Evolutionary conservation across 495 filamentous ascomycete species (phyloP).

Genomic region (Tuber aestivum): DNA sequence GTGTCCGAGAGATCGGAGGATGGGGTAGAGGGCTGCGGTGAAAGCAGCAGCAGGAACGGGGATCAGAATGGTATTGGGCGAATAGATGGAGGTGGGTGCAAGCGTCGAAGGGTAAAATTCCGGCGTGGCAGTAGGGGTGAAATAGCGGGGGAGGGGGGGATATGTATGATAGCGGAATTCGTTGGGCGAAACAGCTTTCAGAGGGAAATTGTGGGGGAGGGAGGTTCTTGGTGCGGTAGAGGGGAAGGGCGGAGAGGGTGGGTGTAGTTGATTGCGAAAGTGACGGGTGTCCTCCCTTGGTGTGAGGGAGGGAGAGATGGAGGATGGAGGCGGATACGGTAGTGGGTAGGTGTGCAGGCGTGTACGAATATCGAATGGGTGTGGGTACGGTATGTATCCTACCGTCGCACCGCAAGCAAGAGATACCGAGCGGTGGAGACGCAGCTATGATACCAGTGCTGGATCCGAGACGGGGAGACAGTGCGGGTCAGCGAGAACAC

Average conservation of each 20-base stretch:
- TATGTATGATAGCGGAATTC: conserved; percentile 8
- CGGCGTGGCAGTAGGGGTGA: not conserved
- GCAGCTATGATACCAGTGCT: not conserved
- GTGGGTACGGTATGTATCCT: conserved; percentile 4
- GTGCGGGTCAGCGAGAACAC: not conserved
- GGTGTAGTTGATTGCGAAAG: not conserved
- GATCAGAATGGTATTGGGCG: conserved; percentile 2
- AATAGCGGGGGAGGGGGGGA: conserved; percentile 14
- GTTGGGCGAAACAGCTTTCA: conserved; percentile 24
- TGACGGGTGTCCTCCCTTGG: not conserved
- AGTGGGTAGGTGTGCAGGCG: conserved; percentile 15
- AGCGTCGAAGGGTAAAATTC: not conserved
- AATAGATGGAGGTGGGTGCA: not conserved
- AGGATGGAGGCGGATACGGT: conserved; percentile 14
- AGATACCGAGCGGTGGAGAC: not conserved
- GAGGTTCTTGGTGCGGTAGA: not conserved
- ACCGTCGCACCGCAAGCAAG: not conserved
- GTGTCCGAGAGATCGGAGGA: conserved; percentile 14
- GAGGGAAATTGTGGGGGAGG: not conserved
- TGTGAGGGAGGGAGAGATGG: conserved; percentile 2
- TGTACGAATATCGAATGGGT: not conserved
- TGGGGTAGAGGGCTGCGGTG: conserved; percentile 9
- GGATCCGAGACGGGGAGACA: not conserved
- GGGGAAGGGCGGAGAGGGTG: conserved; percentile 8
- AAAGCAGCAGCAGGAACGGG: not conserved